Percentiles rank a stretch among this genome's conserved stretches.
These are phyloP conservation scores for Camelina sativa DNA, from an alignment of 345 rosid genomes.

Conservation along the genomic window DNA sequence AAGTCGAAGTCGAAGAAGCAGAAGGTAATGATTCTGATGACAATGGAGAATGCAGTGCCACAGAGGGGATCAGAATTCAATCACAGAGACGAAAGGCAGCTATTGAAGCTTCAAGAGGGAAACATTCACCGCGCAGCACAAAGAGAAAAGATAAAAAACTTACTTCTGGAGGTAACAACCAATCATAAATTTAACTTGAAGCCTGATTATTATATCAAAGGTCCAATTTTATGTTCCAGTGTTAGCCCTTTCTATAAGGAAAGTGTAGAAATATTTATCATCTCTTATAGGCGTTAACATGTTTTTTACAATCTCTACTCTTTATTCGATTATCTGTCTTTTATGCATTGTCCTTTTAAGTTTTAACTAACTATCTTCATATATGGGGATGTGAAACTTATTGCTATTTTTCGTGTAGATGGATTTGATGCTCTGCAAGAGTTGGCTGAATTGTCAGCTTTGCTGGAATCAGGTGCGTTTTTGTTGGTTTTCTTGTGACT, in stretches of 20 bases:
- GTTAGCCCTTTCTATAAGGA: neutral
- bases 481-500: conserved; percentile 22
- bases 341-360: conserved; percentile 4
- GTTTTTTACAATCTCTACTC: conserved; percentile 5
- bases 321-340: conserved; percentile 15
- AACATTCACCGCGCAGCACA: conserved; percentile 47
- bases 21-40: conserved; percentile 64
- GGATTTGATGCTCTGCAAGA: conserved; percentile 83
- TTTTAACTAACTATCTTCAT: conserved; percentile 21
- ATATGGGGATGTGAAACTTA: conserved; percentile 23
- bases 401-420: conserved; percentile 50
- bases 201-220: conserved; percentile 16
- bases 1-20: conserved; percentile 57
- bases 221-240: conserved; percentile 1
- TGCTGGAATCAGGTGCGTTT: conserved; percentile 73
- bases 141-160: conserved; percentile 64
- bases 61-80: conserved; percentile 62
- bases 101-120: conserved; percentile 53
- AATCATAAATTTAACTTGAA: conserved; percentile 6
- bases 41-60: conserved; percentile 81
- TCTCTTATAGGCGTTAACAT: conserved; percentile 4
- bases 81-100: conserved; percentile 52
- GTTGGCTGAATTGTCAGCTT: conserved; percentile 72
- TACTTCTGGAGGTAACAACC: conserved; percentile 65
- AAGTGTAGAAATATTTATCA: conserved; percentile 3